Base-by-base conservation (phyloP, 176 grass and related monocot genomes). In the Saccharum officinarum region DNA sequence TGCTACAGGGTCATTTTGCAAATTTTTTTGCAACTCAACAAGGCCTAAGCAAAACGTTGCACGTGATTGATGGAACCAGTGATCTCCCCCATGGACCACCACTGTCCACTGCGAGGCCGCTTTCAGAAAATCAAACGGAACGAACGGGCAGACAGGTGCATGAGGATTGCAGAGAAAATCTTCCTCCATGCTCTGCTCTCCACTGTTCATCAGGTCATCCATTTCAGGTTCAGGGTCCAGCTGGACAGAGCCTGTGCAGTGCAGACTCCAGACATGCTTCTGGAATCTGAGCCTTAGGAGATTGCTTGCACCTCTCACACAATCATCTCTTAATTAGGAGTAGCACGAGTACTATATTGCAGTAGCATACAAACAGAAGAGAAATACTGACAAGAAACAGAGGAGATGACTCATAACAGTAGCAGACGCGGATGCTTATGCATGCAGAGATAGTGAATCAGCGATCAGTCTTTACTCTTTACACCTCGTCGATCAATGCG, bases 401-500 rank as follows among this genome's bases (percentile, higher is more conserved):
- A 28, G 28, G 28, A 28, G 28, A 28, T 28, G 28, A 28, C 28
- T 28, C 28, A 28, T 28, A 28, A 28, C 28, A 28, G 28, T 28
- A 28, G 28, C 28, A 66, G 57, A 84, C 59, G 66, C 31, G 4
- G 62, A 47, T 41, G 45, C 22, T 52, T 68, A n/a, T 71, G 39
- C 33, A 18, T 50, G 47, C 0, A 76, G n/a, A 54, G 9, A 44
- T 10, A 83, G 16, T n/a, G 10, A 71, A 71, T 77, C 18, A 46
- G 66, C 25, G 11, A 86, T 65, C 50, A 77, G 78, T 13, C 26
- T 44, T 71, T 25, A 86, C 79, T 13, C 26, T 44, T 71, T 25
- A 86, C 79, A 82, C 6, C 54, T 63, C 63, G 83, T 78, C 73
- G 83, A 78, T 41, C 65, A 64, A 86, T 71, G 49, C n/a, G 69